Evolutionary conservation across 78 protist genomes (phyloP).

Genomic region (Polysphondylium violaceum): DNA sequence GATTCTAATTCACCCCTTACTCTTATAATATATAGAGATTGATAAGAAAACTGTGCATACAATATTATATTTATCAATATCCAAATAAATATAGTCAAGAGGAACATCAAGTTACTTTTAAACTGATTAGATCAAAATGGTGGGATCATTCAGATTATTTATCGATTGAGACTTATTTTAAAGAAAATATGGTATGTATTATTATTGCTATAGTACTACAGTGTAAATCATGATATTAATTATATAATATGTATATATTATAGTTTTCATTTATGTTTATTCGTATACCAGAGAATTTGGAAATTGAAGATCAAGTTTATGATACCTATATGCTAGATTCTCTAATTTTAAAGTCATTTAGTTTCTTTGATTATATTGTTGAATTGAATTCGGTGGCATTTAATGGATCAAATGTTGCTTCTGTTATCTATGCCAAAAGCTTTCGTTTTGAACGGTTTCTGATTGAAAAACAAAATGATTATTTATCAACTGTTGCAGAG

Average conservation of each 20-base stretch:
- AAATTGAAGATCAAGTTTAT: not conserved
- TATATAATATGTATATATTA: not conserved
- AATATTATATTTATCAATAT: constrained; percentile 3
- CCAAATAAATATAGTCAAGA: not conserved
- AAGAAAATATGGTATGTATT: not conserved
- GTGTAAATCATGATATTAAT: too few relatives aligned
- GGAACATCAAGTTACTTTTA: not conserved
- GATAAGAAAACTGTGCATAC: constrained; percentile 25
- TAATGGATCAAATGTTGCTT: constrained; percentile 8
- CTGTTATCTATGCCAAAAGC: not conserved
- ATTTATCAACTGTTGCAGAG: too few relatives aligned
- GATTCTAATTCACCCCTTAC: not conserved
- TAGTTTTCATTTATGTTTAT: constrained; percentile 32
- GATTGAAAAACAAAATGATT: too few relatives aligned
- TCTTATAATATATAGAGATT: not conserved
- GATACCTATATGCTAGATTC: not conserved
- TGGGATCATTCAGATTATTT: not conserved
- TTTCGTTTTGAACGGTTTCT: not conserved
- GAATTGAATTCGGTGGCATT: constrained; percentile 3
- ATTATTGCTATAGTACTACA: not conserved
- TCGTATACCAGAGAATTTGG: not conserved
- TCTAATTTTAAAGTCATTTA: not conserved
- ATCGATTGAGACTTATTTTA: not conserved
- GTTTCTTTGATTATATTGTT: not conserved
- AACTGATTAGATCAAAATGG: constrained; percentile 11